Evolutionary conservation across 805 yeast genomes (phyloP).

Genomic region (Saturnispora mendoncae): DNA sequence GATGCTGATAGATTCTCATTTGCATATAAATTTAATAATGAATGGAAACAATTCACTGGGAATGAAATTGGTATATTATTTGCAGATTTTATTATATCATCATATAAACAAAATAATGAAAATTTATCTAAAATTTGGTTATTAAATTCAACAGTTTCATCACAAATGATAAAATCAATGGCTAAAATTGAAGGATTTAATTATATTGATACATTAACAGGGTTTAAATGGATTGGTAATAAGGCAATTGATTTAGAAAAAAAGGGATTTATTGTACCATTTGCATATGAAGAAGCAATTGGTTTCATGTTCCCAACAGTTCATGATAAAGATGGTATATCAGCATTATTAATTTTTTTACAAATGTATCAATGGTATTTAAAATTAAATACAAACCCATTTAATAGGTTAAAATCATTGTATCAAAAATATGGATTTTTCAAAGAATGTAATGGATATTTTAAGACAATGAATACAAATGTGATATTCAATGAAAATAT

Average conservation of each 20-base stretch:
- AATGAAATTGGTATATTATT: slow-evolving; percentile 84
- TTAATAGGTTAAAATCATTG: slow-evolving; percentile 48
- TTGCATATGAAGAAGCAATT: slow-evolving; percentile 92
- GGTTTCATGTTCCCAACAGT: slow-evolving; percentile 84
- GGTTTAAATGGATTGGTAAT: slow-evolving; percentile 97
- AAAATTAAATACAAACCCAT: slow-evolving; percentile 30
- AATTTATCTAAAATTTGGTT: slow-evolving; percentile 39
- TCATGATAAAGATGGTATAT: slow-evolving; percentile 89
- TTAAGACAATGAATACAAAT: slow-evolving; percentile 47
- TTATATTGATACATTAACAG: slow-evolving; percentile 80
- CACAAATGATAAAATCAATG: slow-evolving; percentile 66
- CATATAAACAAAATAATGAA: not conserved
- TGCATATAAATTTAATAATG: slow-evolving; percentile 46
- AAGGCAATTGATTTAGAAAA: slow-evolving; percentile 63
- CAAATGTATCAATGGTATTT: slow-evolving; percentile 56
- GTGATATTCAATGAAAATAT: slow-evolving; percentile 45
- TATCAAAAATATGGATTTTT: slow-evolving; percentile 66
- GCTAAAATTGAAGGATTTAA: slow-evolving; percentile 53
- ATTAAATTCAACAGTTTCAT: slow-evolving; percentile 86
- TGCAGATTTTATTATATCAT: slow-evolving; percentile 50
- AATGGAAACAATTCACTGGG: slow-evolving; percentile 80
- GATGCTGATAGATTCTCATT: slow-evolving; percentile 93
- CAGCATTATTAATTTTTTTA: slow-evolving; percentile 68
- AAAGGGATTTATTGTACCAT: slow-evolving; percentile 64
- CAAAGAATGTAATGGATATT: slow-evolving; percentile 84